Evolutionary conservation across 371 early-diverging fungal genomes (phyloP), one percentile per base, ranked within the genome.

Genomic region (Mycotypha africana): DNA sequence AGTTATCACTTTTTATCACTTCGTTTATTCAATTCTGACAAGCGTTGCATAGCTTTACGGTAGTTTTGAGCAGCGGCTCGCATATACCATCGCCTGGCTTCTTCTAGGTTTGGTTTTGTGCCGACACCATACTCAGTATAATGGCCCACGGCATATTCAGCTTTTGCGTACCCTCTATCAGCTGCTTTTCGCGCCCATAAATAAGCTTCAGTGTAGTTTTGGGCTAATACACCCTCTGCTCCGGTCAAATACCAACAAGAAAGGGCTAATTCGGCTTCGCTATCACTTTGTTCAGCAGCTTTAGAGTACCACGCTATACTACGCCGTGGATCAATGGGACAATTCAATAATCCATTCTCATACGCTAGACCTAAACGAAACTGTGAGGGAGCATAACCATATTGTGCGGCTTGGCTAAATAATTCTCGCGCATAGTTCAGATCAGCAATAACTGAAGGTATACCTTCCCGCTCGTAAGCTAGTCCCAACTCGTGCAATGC

Each of bases 251-350:
- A 93, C 92, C 92, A 93, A 6, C 92, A 92, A 1, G 90, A 86
- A 17, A 93, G 72, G 19, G 91, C 91, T 42, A 93, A 65, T 49
- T 90, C 87, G 4, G 86, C 79, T 31, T 91, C 91, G 2, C 86
- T 61, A 56, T 95, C 81, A 3, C 88, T 87, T 54, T 89, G 83
- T 44, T 94, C 88, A 6, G 93, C 93, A 2, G 94, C 90, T 5
- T 85, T 84, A 28, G 94, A 89, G 69, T 96, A 97, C 95, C 97
- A 98, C 3, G 90, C 91, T 61, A 98, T 94, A 7, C 93, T 92
- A 28, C 89, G 74, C 17, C 90, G 74, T 3, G 98, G 85, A 56
- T 97, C 95, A 2, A 89, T 71, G 0, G 91, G 86, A 47, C 92
- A 89, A n/a, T 81, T 85, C 31, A 98, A 70, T 7, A 79, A 75